phyloP scores from a whole-genome alignment of 1,284 basidiomycete species.

The Boletellus deceptivus region DNA sequence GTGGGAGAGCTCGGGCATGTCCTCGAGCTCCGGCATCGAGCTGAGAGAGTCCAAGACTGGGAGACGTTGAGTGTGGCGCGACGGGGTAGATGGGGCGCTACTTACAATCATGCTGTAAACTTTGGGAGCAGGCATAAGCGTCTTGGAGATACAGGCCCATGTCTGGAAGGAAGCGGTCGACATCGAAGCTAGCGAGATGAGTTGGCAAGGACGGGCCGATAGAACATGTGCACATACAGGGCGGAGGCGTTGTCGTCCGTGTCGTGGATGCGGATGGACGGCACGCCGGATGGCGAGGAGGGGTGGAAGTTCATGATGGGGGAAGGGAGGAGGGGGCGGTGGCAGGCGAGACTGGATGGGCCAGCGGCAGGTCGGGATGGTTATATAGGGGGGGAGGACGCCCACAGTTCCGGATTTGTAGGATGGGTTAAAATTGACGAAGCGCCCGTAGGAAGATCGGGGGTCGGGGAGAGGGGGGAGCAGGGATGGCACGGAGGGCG shows the following conservation, averaged over 20 bases:
- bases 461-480: not conserved
- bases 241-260: slow-evolving; percentile 9
- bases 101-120: slow-evolving; percentile 9
- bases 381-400: slow-evolving; percentile 24
- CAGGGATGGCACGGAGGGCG: not conserved
- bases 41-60: slow-evolving; percentile 3
- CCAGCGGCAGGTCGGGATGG: not conserved
- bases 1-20: slow-evolving; percentile 22
- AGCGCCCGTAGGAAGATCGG: slow-evolving; percentile 17
- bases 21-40: slow-evolving; percentile 15
- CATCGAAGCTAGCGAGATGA: slow-evolving; percentile 19
- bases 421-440: not conserved
- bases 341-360: slow-evolving; percentile 10
- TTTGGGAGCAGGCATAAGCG: slow-evolving; percentile 1
- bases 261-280: slow-evolving; percentile 14
- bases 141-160: not conserved
- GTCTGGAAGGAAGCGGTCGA: not conserved
- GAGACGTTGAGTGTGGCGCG: slow-evolving; percentile 20
- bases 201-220: not conserved
- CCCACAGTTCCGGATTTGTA: slow-evolving; percentile 11
- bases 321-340: not conserved
- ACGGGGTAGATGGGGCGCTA: not conserved
- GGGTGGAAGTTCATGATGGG: slow-evolving; percentile 14
- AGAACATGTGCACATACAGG: slow-evolving; percentile 17
- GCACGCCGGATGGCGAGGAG: slow-evolving; percentile 6